Evolutionary conservation across 148 eudicot species (phyloP).

Genomic region (Simmondsia chinensis): DNA sequence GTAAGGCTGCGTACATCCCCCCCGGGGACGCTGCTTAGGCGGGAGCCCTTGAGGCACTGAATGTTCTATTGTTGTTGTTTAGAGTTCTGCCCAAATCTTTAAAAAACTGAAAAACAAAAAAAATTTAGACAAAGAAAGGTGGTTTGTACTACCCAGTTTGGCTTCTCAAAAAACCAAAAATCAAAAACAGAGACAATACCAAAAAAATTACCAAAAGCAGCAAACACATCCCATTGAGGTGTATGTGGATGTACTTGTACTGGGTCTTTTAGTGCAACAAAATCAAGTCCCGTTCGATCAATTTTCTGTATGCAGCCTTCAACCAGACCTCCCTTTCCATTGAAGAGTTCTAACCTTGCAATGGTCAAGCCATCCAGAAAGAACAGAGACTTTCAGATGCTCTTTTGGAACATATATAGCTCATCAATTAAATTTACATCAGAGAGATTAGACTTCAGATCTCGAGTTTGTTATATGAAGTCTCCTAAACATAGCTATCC

Average conservation of each 20-base stretch:
- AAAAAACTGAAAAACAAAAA: too few species aligned
- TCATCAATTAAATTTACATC: not conserved
- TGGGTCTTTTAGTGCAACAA: constrained; percentile 56
- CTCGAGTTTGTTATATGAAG: too few species aligned
- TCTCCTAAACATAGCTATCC: too few species aligned
- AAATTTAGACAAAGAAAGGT: too few species aligned
- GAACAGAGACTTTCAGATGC: constrained; percentile 1
- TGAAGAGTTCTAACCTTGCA: constrained; percentile 93
- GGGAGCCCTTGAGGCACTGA: too few species aligned
- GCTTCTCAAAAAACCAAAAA: not conserved
- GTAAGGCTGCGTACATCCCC: too few species aligned
- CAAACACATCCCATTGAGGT: constrained; percentile 86
- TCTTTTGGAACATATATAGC: not conserved
- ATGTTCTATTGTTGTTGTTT: too few species aligned
- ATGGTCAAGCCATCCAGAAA: constrained; percentile 13
- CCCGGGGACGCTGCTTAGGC: too few species aligned
- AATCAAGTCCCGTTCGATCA: constrained; percentile 72
- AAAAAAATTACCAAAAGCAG: constrained; percentile 70
- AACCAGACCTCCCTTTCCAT: constrained; percentile 84
- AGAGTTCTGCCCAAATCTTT: too few species aligned
- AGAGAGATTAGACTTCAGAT: not conserved
- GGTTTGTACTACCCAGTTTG: too few species aligned
- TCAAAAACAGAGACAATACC: not conserved
- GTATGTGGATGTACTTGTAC: constrained; percentile 34
- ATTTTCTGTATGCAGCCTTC: constrained; percentile 70